Base-by-base conservation (phyloP, 2,329 filamentous ascomycete genomes). In the Rosellinia necatrix region DNA sequence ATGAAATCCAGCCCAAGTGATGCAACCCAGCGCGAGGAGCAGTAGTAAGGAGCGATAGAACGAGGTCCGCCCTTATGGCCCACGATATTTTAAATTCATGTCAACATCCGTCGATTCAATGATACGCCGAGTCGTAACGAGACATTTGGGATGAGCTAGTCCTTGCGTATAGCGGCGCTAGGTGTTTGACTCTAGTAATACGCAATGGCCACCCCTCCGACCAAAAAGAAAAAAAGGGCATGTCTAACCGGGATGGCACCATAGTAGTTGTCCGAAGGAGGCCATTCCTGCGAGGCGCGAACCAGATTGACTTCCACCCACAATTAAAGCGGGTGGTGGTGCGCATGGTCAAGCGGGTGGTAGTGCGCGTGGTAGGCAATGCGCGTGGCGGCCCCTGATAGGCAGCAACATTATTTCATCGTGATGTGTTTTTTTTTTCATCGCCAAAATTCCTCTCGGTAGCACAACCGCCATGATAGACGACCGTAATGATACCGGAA, bases 381-480 rank as follows among this genome's bases (percentile, higher is more conserved):
- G 19, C 32, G 49, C 55, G 58, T 61, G 55, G 51, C 58, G 35
- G 34, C 22, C 25, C 48, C 48, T 60, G 54, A 60, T 60, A 60
- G 58, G 58, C 17, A 47, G 49, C 37, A 17, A 37, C 37, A 40
- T 17, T 29, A 30, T 37, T 44, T 46, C 46, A 40, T 47, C 27
- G 19, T 17, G 17, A 25, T 54, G 21, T 27, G n/a, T n/a, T n/a
- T n/a, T n/a, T 32, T 15, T 27, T 40, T 41, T 25, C 35, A 12
- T 48, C 41, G 53, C 15, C 22, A 38, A n/a, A 25, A 30, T 50
- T 24, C 29, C 24, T 24, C 21, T 38, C 6, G 37, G 42, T 46
- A 44, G n/a, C 32, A 44, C 38, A 12, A 25, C 21, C 35, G 29
- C 46, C 24, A 22, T 21, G 37, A 24, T 32, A 50, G 37, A 35